These are phyloP conservation scores for Fusarium sp. DNA, from an alignment of 2,329 filamentous ascomycete genomes.

Conservation along the genomic window DNA sequence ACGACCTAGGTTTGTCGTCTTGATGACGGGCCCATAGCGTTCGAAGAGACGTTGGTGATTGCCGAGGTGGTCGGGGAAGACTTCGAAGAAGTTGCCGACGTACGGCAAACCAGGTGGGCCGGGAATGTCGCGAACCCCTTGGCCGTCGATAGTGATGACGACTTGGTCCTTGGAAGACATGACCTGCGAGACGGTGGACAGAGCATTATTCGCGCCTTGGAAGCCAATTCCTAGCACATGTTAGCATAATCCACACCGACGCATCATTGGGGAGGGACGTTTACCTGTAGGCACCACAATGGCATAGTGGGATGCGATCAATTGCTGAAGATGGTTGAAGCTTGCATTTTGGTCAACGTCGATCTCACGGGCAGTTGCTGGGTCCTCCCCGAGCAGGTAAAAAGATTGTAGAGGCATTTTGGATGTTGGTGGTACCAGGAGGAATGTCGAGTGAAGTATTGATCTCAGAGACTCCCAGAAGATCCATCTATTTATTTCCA, in stretches of 20 bases:
- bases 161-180: constrained; percentile 47
- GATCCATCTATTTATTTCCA: not conserved
- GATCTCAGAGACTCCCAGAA: not conserved
- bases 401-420: constrained; percentile 41
- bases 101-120: constrained; percentile 61
- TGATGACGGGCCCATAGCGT: constrained; percentile 63
- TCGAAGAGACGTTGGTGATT: constrained; percentile 67
- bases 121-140: constrained; percentile 61
- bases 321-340: constrained; percentile 51
- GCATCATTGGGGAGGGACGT: not conserved
- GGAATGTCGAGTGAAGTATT: not conserved
- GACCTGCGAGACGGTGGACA: constrained; percentile 52
- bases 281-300: constrained; percentile 56
- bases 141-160: constrained; percentile 61
- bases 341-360: constrained; percentile 49
- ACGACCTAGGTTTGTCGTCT: constrained; percentile 65
- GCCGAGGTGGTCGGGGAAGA: constrained; percentile 68
- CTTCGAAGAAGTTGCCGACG: constrained; percentile 65
- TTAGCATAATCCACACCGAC: not conserved
- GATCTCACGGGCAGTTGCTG: constrained; percentile 51
- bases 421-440: not conserved
- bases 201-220: constrained; percentile 43
- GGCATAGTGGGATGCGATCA: constrained; percentile 56
- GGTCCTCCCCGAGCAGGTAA: constrained; percentile 53
- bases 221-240: constrained; percentile 51